phyloP scores from a whole-genome alignment of 495 filamentous ascomycete species.

The Chaetomidium leptoderma region DNA sequence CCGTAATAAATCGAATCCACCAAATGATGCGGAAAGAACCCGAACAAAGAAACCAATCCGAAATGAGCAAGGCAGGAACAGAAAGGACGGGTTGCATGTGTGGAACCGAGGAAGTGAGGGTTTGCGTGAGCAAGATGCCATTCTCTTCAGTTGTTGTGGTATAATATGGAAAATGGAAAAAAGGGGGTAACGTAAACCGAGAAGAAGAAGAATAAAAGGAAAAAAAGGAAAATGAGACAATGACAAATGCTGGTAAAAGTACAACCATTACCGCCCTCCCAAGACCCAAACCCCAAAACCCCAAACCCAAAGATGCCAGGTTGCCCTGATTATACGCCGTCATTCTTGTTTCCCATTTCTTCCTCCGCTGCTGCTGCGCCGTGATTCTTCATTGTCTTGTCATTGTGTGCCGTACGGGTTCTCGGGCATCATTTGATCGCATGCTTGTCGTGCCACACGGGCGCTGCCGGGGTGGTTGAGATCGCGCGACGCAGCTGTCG shows the following conservation, averaged over 20 bases:
- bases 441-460: conserved; percentile 41
- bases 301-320: neutral
- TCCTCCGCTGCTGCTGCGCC: neutral
- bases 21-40: neutral
- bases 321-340: conserved; percentile 3
- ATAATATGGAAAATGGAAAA: too few species aligned
- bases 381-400: neutral
- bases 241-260: conserved; percentile 7
- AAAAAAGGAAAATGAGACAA: neutral
- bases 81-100: too few species aligned
- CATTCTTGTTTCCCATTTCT: neutral
- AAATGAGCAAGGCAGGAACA: too few species aligned
- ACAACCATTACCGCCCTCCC: neutral
- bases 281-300: neutral
- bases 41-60: neutral
- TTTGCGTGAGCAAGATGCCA: conserved; percentile 1
- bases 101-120: neutral
- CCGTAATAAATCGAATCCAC: neutral
- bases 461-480: conserved; percentile 35
- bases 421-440: conserved; percentile 33
- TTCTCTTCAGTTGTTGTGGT: too few species aligned
- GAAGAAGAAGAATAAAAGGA: neutral
- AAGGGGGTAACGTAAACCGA: neutral
- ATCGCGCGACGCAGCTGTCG: conserved; percentile 20
- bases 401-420: conserved; percentile 12